phyloP scores from a whole-genome alignment of 1,284 basidiomycete species.

The Sanguinoderma infundibulare region DNA sequence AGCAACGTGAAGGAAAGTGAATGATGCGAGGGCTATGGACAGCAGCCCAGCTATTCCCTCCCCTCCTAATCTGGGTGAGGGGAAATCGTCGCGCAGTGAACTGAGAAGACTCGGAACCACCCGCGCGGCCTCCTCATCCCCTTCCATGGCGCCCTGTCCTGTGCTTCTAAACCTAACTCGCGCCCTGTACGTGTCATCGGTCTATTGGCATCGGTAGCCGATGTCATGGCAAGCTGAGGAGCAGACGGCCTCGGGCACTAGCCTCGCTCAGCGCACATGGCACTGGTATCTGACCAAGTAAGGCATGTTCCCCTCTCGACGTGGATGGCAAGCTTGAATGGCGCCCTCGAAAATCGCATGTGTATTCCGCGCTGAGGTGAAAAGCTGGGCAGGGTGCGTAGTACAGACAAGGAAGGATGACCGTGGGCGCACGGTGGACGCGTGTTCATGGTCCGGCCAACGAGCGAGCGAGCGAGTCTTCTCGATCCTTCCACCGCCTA shows the following conservation, averaged over 20 bases:
- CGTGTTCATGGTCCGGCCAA: slow-evolving; percentile 4
- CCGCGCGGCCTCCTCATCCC: slow-evolving; percentile 6
- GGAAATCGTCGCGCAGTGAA: slow-evolving; percentile 3
- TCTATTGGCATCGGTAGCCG: not conserved
- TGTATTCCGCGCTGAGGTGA: not conserved
- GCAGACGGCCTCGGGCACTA: not conserved
- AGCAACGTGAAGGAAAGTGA: not conserved
- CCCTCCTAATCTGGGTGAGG: not conserved
- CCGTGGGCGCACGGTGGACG: slow-evolving; percentile 19
- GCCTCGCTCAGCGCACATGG: not conserved
- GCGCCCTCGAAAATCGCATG: not conserved
- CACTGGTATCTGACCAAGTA: not conserved
- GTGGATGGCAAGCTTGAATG: slow-evolving; percentile 2
- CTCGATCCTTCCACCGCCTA: slow-evolving; percentile 10
- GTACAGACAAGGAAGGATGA: slow-evolving; percentile 9
- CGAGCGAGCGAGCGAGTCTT: slow-evolving; percentile 5
- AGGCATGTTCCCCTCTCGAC: not conserved
- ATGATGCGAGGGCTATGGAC: not conserved
- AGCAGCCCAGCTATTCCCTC: not conserved
- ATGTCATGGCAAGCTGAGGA: not conserved
- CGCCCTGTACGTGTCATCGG: not conserved
- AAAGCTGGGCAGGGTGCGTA: not conserved
- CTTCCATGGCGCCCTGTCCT: not conserved
- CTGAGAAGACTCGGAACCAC: not conserved
- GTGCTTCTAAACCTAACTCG: not conserved